Percentiles rank a stretch among this genome's conserved stretches.
phyloP scores from a whole-genome alignment of 352 stramenopile genomes.

The Plasmopara muralis region DNA sequence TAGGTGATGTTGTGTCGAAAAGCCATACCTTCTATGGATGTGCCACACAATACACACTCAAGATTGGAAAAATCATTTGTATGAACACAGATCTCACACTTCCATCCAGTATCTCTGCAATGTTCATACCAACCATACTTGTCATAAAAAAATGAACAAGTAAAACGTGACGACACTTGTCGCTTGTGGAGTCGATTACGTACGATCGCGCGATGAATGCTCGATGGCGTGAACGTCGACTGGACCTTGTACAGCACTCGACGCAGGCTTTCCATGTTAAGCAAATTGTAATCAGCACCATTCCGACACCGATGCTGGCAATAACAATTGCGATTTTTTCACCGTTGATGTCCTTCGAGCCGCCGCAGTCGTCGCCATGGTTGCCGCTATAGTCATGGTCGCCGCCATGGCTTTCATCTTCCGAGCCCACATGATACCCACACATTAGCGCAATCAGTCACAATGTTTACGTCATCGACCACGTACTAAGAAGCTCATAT shows the following conservation, averaged over 20 bases:
- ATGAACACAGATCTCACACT: slow-evolving; percentile 50
- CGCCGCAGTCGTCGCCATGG: slow-evolving; percentile 11
- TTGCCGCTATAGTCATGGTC: slow-evolving; percentile 1
- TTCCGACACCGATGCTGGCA: slow-evolving; percentile 23
- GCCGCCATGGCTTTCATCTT: slow-evolving; percentile 12
- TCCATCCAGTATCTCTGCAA: slow-evolving; percentile 38
- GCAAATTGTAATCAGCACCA: slow-evolving; percentile 33
- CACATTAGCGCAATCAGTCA: slow-evolving; percentile 5
- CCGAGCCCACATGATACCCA: background rate
- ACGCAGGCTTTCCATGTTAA: slow-evolving; percentile 46
- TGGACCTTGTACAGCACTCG: slow-evolving; percentile 41
- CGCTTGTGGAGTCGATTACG: slow-evolving; percentile 2
- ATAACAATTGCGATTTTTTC: slow-evolving; percentile 27
- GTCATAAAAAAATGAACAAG: background rate
- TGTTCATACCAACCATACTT: background rate
- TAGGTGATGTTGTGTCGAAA: background rate
- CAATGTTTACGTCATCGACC: background rate
- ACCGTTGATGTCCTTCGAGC: slow-evolving; percentile 12
- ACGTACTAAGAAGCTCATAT: slow-evolving; percentile 19
- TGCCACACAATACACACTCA: slow-evolving; percentile 50
- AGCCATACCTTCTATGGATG: slow-evolving; percentile 24
- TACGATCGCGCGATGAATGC: slow-evolving; percentile 45
- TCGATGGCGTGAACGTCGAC: slow-evolving; percentile 29
- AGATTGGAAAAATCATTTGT: slow-evolving; percentile 41
- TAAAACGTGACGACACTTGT: background rate